Evolutionary conservation across 2,329 filamentous ascomycete species (phyloP).

Genomic region (Aspergillus sp.): DNA sequence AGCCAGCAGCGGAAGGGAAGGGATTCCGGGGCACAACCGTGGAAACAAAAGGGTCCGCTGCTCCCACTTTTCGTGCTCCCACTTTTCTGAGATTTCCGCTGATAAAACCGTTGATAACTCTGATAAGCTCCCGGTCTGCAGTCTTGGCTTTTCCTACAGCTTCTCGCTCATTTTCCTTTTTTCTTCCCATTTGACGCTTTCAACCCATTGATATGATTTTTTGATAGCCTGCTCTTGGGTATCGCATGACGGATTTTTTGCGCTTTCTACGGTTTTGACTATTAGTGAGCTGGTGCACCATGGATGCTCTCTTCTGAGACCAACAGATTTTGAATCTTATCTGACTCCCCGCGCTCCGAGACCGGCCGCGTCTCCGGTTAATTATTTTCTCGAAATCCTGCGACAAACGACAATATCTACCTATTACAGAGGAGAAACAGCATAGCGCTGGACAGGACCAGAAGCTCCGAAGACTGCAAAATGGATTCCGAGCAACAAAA

Average conservation of each 20-base stretch:
- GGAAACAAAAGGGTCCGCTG: no score
- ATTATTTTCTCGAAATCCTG: neutral
- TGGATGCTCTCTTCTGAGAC: neutral
- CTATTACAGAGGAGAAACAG: neutral
- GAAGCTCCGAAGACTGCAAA: conserved; percentile 4
- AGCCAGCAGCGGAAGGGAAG: no score
- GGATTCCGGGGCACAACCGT: no score
- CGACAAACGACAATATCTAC: neutral
- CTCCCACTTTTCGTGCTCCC: conserved; percentile 6
- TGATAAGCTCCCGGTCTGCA: conserved; percentile 5
- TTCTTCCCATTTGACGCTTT: neutral
- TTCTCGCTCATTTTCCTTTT: neutral
- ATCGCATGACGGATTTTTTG: neutral
- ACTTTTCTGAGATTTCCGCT: neutral
- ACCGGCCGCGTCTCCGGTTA: conserved; percentile 1
- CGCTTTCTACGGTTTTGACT: neutral
- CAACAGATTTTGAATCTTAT: neutral
- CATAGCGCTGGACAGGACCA: neutral
- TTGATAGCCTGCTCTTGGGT: neutral
- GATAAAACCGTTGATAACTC: neutral
- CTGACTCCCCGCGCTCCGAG: neutral
- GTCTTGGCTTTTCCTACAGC: conserved; percentile 12
- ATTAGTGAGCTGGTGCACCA: neutral
- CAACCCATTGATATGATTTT: neutral
- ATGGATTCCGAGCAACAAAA: conserved; percentile 18